Conservation (phyloP, 306 rosid species). For the Carpinus fangiana region DNA sequence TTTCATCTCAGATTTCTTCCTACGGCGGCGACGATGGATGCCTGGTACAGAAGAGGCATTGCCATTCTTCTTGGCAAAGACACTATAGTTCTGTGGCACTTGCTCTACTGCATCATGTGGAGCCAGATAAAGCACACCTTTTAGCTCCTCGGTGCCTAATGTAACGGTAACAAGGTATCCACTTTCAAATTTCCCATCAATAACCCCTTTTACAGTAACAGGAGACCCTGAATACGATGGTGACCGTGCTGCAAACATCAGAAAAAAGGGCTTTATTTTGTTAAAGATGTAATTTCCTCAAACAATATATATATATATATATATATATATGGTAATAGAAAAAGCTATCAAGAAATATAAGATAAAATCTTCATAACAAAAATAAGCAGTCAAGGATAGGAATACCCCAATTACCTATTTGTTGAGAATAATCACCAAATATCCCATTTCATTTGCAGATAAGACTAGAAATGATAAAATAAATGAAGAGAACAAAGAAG, state of each 20-base stretch:
- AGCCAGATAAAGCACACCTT: conserved; percentile 76
- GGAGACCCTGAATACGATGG: conserved; percentile 39
- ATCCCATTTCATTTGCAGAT: not conserved
- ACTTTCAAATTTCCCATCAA: conserved; percentile 89
- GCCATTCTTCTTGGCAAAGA: conserved; percentile 29
- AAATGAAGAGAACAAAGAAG: not conserved
- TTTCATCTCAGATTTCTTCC: conserved; percentile 82
- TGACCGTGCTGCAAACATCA: conserved; percentile 33
- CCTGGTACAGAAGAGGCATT: conserved; percentile 37
- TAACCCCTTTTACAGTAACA: conserved; percentile 54
- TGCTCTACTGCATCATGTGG: conserved; percentile 36
- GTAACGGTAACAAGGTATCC: conserved; percentile 89
- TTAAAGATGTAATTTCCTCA: not conserved
- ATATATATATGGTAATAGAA: not conserved
- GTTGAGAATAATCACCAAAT: not conserved
- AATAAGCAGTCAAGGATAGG: not conserved
- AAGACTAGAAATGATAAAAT: not conserved
- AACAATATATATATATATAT: no score
- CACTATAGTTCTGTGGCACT: conserved; percentile 23
- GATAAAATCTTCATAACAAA: not conserved
- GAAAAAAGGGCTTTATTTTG: not conserved
- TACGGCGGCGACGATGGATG: conserved; percentile 67
- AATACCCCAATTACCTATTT: not conserved
- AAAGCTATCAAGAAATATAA: not conserved
- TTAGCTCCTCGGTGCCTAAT: conserved; percentile 70